phyloP scores from a whole-genome alignment of 2,329 filamentous ascomycete genomes.

The Penicillium psychrosexuale region DNA sequence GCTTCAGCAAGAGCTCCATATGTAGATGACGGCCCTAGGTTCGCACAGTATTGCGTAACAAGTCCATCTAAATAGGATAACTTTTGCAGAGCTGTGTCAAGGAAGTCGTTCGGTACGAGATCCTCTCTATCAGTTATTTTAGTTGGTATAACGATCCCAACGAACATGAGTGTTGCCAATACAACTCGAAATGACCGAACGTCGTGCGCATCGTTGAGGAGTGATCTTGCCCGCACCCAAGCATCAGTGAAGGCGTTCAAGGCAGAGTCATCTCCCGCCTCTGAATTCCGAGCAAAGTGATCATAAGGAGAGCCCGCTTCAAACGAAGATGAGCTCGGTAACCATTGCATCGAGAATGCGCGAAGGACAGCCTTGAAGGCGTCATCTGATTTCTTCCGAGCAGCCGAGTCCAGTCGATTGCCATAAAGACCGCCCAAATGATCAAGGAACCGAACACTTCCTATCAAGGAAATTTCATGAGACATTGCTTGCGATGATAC shows the following conservation, averaged over 20 bases:
- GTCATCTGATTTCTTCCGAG: conserved; percentile 18
- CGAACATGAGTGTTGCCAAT: conserved; percentile 21
- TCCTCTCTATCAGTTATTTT: not conserved
- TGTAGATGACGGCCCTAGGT: conserved; percentile 17
- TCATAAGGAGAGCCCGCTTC: too few relatives aligned
- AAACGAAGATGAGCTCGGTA: conserved; percentile 1
- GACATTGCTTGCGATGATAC: not conserved
- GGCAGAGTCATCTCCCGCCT: not conserved
- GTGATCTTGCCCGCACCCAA: conserved; percentile 15
- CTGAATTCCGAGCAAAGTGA: not conserved
- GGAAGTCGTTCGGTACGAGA: conserved; percentile 11
- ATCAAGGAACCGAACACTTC: conserved; percentile 23
- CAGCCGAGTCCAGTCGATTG: conserved; percentile 12
- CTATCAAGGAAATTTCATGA: conserved; percentile 16
- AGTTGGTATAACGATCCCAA: conserved; percentile 19
- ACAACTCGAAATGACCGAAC: conserved; percentile 22
- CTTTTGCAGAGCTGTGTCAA: conserved; percentile 15
- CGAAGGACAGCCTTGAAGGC: conserved; percentile 19
- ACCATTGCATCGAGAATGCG: conserved; percentile 22
- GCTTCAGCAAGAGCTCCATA: conserved; percentile 20
- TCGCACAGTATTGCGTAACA: conserved; percentile 17
- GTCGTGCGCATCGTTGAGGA: conserved; percentile 6
- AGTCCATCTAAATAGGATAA: conserved; percentile 13
- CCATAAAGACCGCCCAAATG: conserved; percentile 25
- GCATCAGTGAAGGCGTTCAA: conserved; percentile 16